A percentile compares a stretch with the other conserved stretches of the same genome.
Conservation (phyloP, 345 rosid genomes). For the Cardamine resedifolia region DNA sequence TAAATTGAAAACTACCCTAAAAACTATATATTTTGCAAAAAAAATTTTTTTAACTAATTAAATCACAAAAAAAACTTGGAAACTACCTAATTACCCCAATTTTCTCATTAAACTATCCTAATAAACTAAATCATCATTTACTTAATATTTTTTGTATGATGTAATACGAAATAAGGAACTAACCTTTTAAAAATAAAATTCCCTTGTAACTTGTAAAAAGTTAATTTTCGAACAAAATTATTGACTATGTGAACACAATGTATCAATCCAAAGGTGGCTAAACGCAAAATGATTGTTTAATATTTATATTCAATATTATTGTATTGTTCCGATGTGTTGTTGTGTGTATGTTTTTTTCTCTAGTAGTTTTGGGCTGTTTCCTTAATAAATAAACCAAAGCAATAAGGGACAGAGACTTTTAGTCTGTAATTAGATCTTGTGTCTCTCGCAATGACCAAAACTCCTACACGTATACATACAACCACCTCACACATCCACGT, state of each 20-base stretch:
- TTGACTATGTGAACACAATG: neutral
- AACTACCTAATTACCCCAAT: no score
- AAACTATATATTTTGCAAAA: no score
- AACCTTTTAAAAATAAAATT: neutral
- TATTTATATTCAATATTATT: neutral
- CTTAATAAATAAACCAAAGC: slow-evolving; percentile 32
- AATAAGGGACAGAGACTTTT: slow-evolving; percentile 31
- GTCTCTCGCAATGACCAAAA: slow-evolving; percentile 35
- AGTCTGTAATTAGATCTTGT: slow-evolving; percentile 34
- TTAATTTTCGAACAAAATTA: neutral
- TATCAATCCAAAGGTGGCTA: neutral
- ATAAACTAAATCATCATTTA: neutral
- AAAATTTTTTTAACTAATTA: no score
- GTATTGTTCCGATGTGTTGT: neutral
- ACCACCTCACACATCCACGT: slow-evolving; percentile 24
- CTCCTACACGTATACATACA: neutral
- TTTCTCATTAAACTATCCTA: no score
- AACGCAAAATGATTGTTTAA: neutral
- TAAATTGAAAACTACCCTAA: no score
- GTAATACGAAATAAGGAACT: neutral
- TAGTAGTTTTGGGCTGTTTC: slow-evolving; percentile 21
- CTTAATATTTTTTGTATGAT: neutral
- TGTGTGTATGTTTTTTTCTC: neutral
- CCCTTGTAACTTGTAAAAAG: neutral
- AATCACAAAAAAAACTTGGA: no score